These are phyloP conservation scores for Colletotrichum filicis DNA, from an alignment of 2,329 filamentous ascomycete genomes.

Conservation along the genomic window DNA sequence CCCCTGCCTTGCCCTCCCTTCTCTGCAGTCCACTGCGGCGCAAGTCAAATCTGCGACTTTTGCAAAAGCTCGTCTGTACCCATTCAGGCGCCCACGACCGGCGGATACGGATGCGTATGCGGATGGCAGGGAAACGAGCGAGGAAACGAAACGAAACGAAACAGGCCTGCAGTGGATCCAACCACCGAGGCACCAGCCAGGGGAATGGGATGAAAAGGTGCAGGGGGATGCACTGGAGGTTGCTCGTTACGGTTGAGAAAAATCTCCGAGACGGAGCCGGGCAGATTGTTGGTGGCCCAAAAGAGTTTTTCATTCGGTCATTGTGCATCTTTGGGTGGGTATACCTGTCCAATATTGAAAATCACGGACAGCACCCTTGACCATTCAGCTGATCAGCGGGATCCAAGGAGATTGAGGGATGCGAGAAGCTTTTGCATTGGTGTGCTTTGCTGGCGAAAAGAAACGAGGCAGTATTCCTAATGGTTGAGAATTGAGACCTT, in stretches of 20 bases:
- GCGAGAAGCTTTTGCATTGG: not conserved
- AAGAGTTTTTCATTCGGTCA: slow-evolving; percentile 27
- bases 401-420: no score
- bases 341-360: not conserved
- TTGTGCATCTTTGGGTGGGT: slow-evolving; percentile 11
- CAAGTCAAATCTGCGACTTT: slow-evolving; percentile 18
- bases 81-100: slow-evolving; percentile 23
- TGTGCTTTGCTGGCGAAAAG: not conserved
- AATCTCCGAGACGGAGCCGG: slow-evolving; percentile 33
- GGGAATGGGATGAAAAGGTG: slow-evolving; percentile 24
- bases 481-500: not conserved
- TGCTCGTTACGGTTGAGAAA: slow-evolving; percentile 25
- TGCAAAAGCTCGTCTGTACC: not conserved
- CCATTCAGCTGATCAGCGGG: not conserved
- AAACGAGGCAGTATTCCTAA: not conserved
- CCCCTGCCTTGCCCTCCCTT: not conserved
- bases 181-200: slow-evolving; percentile 14
- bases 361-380: not conserved
- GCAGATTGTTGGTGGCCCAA: slow-evolving; percentile 18
- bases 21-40: not conserved
- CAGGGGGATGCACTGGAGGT: slow-evolving; percentile 6
- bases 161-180: slow-evolving; percentile 19
- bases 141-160: slow-evolving; percentile 34
- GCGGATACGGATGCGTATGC: slow-evolving; percentile 23
- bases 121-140: slow-evolving; percentile 20